Percentiles rank a stretch among this genome's conserved stretches.
These are phyloP conservation scores for Suhomyces xylopsoci DNA, from an alignment of 805 yeast genomes.

Conservation along the genomic window DNA sequence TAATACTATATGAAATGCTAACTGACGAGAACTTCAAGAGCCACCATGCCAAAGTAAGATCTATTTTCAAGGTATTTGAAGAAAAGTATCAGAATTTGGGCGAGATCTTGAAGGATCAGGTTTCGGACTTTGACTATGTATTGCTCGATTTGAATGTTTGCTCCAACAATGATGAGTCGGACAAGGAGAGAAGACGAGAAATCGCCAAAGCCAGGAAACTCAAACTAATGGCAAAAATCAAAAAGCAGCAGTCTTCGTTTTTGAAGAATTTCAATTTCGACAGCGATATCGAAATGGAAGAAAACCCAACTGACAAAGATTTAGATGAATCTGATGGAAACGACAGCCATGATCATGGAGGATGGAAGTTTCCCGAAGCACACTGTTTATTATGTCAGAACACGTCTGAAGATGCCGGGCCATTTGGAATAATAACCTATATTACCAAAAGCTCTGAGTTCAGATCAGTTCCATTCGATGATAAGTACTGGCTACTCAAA, in stretches of 20 bases:
- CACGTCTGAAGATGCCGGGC: slow-evolving; percentile 60
- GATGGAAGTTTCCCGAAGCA: slow-evolving; percentile 70
- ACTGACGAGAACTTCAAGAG: slow-evolving; percentile 35
- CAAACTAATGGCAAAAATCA: slow-evolving; percentile 73
- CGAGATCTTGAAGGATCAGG: slow-evolving; percentile 15
- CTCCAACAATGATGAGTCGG: slow-evolving; percentile 24
- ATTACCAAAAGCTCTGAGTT: slow-evolving; percentile 57
- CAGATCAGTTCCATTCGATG: slow-evolving; percentile 61
- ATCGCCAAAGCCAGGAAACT: slow-evolving; percentile 68
- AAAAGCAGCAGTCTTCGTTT: slow-evolving; percentile 75
- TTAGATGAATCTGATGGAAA: not conserved
- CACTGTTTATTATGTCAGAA: slow-evolving; percentile 82
- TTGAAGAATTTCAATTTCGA: slow-evolving; percentile 46
- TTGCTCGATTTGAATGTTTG: slow-evolving; percentile 17
- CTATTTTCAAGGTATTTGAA: slow-evolving; percentile 42
- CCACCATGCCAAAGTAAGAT: slow-evolving; percentile 55
- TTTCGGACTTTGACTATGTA: slow-evolving; percentile 22
- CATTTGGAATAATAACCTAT: slow-evolving; percentile 73
- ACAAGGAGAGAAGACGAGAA: slow-evolving; percentile 58
- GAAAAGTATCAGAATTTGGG: slow-evolving; percentile 20
- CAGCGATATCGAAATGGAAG: slow-evolving; percentile 44
- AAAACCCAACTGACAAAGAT: slow-evolving; percentile 5
- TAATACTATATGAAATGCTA: slow-evolving; percentile 37
- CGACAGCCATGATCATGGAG: slow-evolving; percentile 6
- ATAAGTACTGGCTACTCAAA: slow-evolving; percentile 61